Base-by-base conservation (phyloP, 805 yeast genomes). In the Cyberlindnera misumaiensis region DNA sequence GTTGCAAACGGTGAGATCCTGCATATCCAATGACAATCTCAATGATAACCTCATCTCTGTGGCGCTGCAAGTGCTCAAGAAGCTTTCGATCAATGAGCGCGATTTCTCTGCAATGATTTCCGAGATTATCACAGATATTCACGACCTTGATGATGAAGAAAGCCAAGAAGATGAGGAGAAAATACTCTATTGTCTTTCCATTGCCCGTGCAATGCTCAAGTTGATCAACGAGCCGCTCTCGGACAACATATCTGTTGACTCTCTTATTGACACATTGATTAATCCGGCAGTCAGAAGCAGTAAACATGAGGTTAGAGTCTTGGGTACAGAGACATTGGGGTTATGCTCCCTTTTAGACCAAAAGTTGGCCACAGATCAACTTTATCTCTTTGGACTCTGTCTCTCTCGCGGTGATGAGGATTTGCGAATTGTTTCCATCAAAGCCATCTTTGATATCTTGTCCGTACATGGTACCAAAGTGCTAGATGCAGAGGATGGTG, bases 61-160 rank as follows among this genome's bases (percentile, higher is more conserved):
- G 11, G 70, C 84, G 3, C 68, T 85, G 45, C 68, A 73, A 36
- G 84, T 88, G 2, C 69, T 89, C 46, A 70, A 77, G 28, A 80
- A 75, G 46, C 61, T 85, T 10, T 82, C 95, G 1, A 75, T 81
- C 15, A 83, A 73, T 55, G 96, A 87, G 51, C 73, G 80, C 39
- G 96, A 90, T 63, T 89, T 89, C 55, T 75, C 85, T 18, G 77
- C 84, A 28, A 81, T 87, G 77, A 71, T 83, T 14, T 75, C 83
- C n/a, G 97, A 90, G 65, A 75, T 87, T 13, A 78, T 88, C 28
- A 78, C 86, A 30, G 97, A 89, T 65, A 68, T 89, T 35, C 74
- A 86, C 55, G 96, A 88, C 57, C 70, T 78, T 8, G 51, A 47
- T 18, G 40, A 53, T 35, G 48, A 45, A 9, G 58, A 45, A 12